Evolutionary conservation across 1,284 basidiomycete genomes (phyloP).

Genomic region (Macrocystidia cucumis): DNA sequence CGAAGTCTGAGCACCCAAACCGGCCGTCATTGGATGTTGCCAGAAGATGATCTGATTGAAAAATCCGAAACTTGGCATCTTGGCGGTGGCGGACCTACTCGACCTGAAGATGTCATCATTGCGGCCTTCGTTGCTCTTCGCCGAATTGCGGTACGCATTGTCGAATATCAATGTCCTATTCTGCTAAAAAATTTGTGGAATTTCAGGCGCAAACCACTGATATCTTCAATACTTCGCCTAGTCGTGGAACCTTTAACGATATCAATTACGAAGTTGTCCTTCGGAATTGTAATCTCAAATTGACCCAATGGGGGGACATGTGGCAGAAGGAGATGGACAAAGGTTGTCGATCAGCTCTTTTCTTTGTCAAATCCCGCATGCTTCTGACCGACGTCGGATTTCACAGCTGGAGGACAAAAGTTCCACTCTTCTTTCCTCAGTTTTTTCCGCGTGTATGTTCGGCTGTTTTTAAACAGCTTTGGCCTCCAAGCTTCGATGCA

Average conservation of each 20-base stretch:
- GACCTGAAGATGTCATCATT: constrained; percentile 74
- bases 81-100: constrained; percentile 40
- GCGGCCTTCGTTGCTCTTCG: constrained; percentile 69
- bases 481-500: constrained; percentile 58
- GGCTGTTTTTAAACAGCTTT: constrained; percentile 76
- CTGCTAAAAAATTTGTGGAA: too few species aligned
- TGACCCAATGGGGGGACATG: constrained; percentile 59
- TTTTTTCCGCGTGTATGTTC: constrained; percentile 69
- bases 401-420: constrained; percentile 58
- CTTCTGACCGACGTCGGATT: constrained; percentile 7
- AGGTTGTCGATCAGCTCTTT: constrained; percentile 30
- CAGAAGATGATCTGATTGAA: constrained; percentile 69
- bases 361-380: constrained; percentile 9
- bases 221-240: constrained; percentile 48
- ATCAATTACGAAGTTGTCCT: constrained; percentile 66
- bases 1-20: constrained; percentile 78
- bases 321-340: constrained; percentile 67
- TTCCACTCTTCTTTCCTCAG: constrained; percentile 69
- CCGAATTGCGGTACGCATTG: constrained; percentile 55
- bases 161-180: constrained; percentile 4
- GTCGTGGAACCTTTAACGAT: constrained; percentile 40
- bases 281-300: constrained; percentile 58
- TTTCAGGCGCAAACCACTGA: constrained; percentile 73
- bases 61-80: constrained; percentile 65
- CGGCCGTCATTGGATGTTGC: constrained; percentile 78